A percentile compares a stretch with the other conserved stretches of the same genome.
Conservation (phyloP, 2,329 filamentous ascomycete genomes). For the Ophiocordyceps robertsii region DNA sequence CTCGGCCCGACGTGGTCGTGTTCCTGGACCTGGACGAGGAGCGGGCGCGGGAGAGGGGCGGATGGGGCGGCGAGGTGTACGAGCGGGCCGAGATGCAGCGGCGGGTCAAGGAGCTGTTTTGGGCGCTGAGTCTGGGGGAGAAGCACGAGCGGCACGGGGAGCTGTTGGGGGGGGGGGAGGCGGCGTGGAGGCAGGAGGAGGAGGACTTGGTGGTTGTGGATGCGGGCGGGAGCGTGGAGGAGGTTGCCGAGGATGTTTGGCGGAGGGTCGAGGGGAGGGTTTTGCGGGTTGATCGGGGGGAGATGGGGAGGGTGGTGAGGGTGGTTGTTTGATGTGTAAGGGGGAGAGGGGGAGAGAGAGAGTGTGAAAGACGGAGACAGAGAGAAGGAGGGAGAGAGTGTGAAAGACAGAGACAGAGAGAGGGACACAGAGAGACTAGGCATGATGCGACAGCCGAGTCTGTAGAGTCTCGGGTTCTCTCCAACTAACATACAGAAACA, state of each 20-base stretch:
- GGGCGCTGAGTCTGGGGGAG: conserved; percentile 24
- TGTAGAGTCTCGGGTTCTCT: too few relatives aligned
- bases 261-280: conserved; percentile 31
- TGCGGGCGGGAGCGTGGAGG: conserved; percentile 39
- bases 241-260: conserved; percentile 44
- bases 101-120: conserved; percentile 62
- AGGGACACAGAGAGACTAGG: too few relatives aligned
- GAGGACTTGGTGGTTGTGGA: conserved; percentile 41
- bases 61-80: conserved; percentile 80
- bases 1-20: conserved; percentile 73
- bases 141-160: conserved; percentile 11
- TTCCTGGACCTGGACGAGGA: conserved; percentile 74
- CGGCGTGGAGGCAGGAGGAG: conserved; percentile 29
- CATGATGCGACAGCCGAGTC: too few relatives aligned
- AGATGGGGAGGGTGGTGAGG: conserved; percentile 31
- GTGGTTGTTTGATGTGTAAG: conserved; percentile 19
- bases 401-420: too few relatives aligned
- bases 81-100: conserved; percentile 75
- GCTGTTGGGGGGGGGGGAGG: conserved; percentile 9
- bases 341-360: too few relatives aligned
- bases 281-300: conserved; percentile 34
- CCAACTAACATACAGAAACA: too few relatives aligned
- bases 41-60: conserved; percentile 62
- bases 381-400: too few relatives aligned
- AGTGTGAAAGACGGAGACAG: too few relatives aligned